phyloP scores from a whole-genome alignment of 352 stramenopile genomes.

The Thalassiosira allenii region DNA sequence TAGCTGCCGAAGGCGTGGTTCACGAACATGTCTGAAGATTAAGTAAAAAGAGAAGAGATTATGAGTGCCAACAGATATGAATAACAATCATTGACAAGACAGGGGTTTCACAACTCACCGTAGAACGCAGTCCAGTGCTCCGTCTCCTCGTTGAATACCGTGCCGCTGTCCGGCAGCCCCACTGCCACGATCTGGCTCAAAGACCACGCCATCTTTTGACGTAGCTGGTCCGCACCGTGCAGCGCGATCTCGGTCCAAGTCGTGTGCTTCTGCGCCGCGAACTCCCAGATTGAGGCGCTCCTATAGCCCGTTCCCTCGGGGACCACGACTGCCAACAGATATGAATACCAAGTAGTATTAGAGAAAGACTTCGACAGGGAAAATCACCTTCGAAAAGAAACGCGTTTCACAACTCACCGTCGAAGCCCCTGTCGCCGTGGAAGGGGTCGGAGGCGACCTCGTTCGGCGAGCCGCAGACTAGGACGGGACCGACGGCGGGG shows the following conservation, averaged over 20 bases:
- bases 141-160: too few relatives aligned
- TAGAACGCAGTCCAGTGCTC: constrained; percentile 56
- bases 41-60: too few relatives aligned
- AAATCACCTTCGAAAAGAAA: too few relatives aligned
- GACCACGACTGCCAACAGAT: too few relatives aligned
- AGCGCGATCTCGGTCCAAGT: constrained; percentile 31
- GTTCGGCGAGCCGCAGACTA: constrained; percentile 52
- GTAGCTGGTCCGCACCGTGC: constrained; percentile 50
- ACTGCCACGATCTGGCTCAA: constrained; percentile 43
- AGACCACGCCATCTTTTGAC: constrained; percentile 51
- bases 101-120: too few relatives aligned
- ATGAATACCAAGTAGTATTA: too few relatives aligned
- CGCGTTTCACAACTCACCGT: too few relatives aligned
- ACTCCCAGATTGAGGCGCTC: neutral
- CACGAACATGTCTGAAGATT: constrained; percentile 72
- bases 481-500: neutral
- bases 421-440: neutral
- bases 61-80: too few relatives aligned
- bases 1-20: constrained; percentile 81
- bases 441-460: constrained; percentile 37
- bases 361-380: too few relatives aligned
- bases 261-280: neutral
- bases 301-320: neutral
- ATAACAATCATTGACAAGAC: too few relatives aligned
- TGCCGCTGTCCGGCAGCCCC: constrained; percentile 4